Conservation (phyloP, 2,329 filamentous ascomycete genomes). For the Verticillium klebahnii region DNA sequence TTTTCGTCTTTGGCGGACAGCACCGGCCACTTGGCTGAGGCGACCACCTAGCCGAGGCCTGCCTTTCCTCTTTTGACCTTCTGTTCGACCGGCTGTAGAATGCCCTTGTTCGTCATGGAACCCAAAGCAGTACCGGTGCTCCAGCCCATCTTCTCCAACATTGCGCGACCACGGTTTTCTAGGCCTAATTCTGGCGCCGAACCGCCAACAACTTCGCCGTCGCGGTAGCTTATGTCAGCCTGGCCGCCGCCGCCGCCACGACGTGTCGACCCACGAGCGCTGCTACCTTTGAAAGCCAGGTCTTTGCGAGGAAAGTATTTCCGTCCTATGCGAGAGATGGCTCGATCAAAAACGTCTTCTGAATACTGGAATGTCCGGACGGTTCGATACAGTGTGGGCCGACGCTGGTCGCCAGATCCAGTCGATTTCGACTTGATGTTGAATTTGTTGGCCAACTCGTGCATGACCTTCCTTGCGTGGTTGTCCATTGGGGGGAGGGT, state of each 20-base stretch:
- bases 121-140: slow-evolving; percentile 80
- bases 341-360: slow-evolving; percentile 47
- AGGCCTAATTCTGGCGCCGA: slow-evolving; percentile 77
- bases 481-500: slow-evolving; percentile 82
- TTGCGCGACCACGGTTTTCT: slow-evolving; percentile 77
- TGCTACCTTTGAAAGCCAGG: slow-evolving; percentile 5
- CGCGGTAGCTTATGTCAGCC: slow-evolving; percentile 57
- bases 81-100: slow-evolving; percentile 78
- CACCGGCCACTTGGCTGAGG: too few species aligned
- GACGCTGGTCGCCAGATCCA: slow-evolving; percentile 68
- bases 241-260: slow-evolving; percentile 18
- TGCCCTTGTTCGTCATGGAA: slow-evolving; percentile 77
- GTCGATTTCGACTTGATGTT: slow-evolving; percentile 80
- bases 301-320: slow-evolving; percentile 54
- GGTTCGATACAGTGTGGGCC: slow-evolving; percentile 74
- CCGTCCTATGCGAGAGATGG: slow-evolving; percentile 40
- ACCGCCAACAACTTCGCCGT: slow-evolving; percentile 85
- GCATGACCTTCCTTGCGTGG: slow-evolving; percentile 68
- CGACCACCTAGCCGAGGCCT: slow-evolving; percentile 59
- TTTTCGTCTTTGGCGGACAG: too few species aligned
- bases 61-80: slow-evolving; percentile 83
- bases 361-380: slow-evolving; percentile 58
- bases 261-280: slow-evolving; percentile 2
- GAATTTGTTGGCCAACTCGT: slow-evolving; percentile 71
- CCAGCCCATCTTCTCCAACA: slow-evolving; percentile 99